Evolutionary conservation across 148 eudicot species (phyloP).

Genomic region (Rhododendron molle): DNA sequence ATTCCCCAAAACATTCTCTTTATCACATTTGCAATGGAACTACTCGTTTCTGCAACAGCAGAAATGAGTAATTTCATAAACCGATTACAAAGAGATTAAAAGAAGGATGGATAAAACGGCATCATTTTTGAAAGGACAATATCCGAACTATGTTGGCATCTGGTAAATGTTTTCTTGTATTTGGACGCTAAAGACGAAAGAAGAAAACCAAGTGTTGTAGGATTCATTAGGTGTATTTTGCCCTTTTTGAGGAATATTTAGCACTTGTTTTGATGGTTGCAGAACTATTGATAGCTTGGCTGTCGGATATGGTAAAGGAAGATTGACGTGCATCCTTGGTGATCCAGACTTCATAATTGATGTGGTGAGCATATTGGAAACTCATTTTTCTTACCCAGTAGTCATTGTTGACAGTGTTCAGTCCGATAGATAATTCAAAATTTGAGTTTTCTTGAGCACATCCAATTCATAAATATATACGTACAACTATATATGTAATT

Average conservation of each 20-base stretch:
- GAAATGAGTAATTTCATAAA: too few species aligned
- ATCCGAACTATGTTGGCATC: background rate
- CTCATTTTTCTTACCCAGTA: background rate
- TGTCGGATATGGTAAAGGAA: constrained; percentile 68
- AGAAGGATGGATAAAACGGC: background rate
- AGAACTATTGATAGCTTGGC: constrained; percentile 66
- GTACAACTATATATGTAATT: too few species aligned
- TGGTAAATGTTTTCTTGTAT: background rate
- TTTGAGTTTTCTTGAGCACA: background rate
- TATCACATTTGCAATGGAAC: background rate
- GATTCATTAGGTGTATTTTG: background rate
- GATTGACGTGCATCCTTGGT: constrained; percentile 45
- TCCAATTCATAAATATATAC: background rate
- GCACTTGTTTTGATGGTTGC: background rate
- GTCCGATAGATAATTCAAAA: background rate
- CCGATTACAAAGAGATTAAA: background rate
- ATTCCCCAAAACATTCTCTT: background rate
- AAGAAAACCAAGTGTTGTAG: background rate
- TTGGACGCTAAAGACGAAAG: background rate
- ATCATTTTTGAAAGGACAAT: background rate
- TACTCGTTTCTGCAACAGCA: background rate
- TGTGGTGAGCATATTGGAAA: constrained; percentile 26
- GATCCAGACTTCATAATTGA: constrained; percentile 43
- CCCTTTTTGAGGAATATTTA: background rate
- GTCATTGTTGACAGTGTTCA: background rate